These are phyloP conservation scores for Sclerotinia nivalis DNA, from an alignment of 2,329 filamentous ascomycete genomes.

Conservation along the genomic window DNA sequence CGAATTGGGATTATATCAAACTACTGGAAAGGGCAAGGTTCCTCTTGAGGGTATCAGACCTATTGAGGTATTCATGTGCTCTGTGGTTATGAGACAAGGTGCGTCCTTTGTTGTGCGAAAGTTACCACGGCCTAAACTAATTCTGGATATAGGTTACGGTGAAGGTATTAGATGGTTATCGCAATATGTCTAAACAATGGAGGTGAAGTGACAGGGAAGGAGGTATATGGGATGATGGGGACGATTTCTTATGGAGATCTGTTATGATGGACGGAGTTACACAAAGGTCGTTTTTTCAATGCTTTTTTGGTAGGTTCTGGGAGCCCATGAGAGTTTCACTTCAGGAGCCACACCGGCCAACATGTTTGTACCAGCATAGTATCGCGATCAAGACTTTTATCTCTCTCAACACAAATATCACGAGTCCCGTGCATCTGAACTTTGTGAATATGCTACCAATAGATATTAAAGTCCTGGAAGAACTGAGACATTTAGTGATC, in stretches of 20 bases:
- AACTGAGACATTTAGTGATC: background rate
- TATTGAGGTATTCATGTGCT: slow-evolving; percentile 99
- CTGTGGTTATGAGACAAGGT: slow-evolving; percentile 96
- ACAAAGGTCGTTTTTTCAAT: slow-evolving; percentile 39
- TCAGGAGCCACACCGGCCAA: slow-evolving; percentile 32
- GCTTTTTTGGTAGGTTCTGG: slow-evolving; percentile 32
- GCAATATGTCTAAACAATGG: slow-evolving; percentile 73
- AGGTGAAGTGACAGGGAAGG: slow-evolving; percentile 4
- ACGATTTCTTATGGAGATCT: slow-evolving; percentile 32
- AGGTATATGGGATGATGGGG: slow-evolving; percentile 20
- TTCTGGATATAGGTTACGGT: slow-evolving; percentile 63
- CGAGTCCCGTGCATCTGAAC: background rate
- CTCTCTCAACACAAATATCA: background rate
- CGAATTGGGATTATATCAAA: slow-evolving; percentile 92
- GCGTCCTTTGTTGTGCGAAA: slow-evolving; percentile 36
- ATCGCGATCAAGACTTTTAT: slow-evolving; percentile 38
- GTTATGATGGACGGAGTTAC: slow-evolving; percentile 41
- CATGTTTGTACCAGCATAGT: slow-evolving; percentile 40
- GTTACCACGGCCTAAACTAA: slow-evolving; percentile 28
- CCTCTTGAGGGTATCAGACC: slow-evolving; percentile 88
- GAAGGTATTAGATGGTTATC: slow-evolving; percentile 90
- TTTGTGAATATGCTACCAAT: background rate
- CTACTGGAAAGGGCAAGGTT: slow-evolving; percentile 93
- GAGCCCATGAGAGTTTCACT: slow-evolving; percentile 32
- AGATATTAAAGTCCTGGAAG: background rate